Percentiles rank a stretch among this genome's conserved stretches.
Evolutionary conservation across 192 early-diverging fungal species (phyloP).

Genomic region (Coemansia brasiliensis): DNA sequence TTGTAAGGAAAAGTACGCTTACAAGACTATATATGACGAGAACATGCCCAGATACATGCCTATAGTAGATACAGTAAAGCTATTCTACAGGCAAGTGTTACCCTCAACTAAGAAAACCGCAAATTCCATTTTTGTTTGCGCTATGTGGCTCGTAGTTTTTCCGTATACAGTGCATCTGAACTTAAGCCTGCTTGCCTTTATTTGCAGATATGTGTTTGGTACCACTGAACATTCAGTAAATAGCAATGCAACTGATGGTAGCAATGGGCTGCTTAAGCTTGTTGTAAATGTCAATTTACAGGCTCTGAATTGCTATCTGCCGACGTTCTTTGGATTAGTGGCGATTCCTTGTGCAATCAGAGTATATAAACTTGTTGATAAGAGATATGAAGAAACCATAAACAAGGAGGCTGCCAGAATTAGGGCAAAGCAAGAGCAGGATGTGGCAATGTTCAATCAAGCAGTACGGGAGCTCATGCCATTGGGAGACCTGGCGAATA

Average conservation of each 20-base stretch:
- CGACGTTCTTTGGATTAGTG: background rate
- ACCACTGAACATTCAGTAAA: too few species aligned
- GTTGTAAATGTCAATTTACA: background rate
- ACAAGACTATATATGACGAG: background rate
- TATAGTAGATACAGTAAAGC: conserved; percentile 42
- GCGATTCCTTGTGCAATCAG: background rate
- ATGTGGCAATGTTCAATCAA: background rate
- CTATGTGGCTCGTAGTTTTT: conserved; percentile 74
- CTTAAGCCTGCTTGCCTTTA: background rate
- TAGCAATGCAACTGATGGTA: too few species aligned
- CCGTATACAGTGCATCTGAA: conserved; percentile 72
- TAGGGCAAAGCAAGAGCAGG: too few species aligned
- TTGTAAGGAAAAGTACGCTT: conserved; percentile 8
- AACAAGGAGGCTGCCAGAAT: background rate
- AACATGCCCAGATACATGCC: conserved; percentile 1
- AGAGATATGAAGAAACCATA: background rate
- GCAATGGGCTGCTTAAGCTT: too few species aligned
- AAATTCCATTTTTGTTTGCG: conserved; percentile 29
- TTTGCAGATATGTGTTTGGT: background rate
- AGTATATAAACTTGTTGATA: background rate
- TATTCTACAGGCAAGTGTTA: conserved; percentile 21
- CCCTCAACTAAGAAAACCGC: conserved; percentile 8
- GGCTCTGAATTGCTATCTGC: background rate
- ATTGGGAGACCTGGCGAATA: background rate
- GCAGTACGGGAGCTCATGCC: background rate